Base-by-base conservation (phyloP, 2,329 filamentous ascomycete genomes). In the Nothomitra cinnamomea region DNA sequence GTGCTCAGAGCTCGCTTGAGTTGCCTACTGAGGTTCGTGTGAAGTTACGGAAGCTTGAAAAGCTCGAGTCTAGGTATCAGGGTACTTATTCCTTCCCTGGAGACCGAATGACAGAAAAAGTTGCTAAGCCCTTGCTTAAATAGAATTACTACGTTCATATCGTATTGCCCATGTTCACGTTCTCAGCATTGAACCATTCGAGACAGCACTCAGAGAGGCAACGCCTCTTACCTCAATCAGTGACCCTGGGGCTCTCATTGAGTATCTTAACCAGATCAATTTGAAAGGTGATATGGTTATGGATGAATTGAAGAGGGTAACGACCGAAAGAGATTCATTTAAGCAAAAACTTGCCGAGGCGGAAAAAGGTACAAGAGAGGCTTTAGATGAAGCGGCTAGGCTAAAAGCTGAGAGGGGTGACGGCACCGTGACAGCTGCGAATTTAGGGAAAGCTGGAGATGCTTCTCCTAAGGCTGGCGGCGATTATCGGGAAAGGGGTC, bases 261-360 rank as follows among this genome's bases (percentile, higher is more conserved):
- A 96, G 67, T 98, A 95, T 62, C 74, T 98, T 25, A 87, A 83
- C 60, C 87, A 95, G 66, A 69, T 94, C 41, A 90, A 82, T 57
- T 67, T 89, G 53, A 90, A 94, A 63, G 82, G 83, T 42, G 87
- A 94, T 61, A 94, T 98, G 85, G 82, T 94, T 2, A 82, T 94
- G 78, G 85, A 94, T 47, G 92, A 98, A 67, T 73, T 95, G 54
- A 95, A 94, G 69, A 77, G 87, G 12, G 80, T 96, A 0, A 84
- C 87, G 0, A 76, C 77, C 2, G 89, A 96, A 63, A 83, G 85
- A 56, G 87, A 95, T 56, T 78, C 80, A 15, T 73, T 85, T 56
- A 90, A 87, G 65, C 85, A 83, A 67, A 87, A 85, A 65, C 70
- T 81, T 1, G 79, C 84, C n/a, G 78, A 82, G 50, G 72, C 76